A percentile compares a stretch with the other conserved stretches of the same genome.
Conservation (phyloP, 2,329 filamentous ascomycete species). For the Monosporascus sp. region DNA sequence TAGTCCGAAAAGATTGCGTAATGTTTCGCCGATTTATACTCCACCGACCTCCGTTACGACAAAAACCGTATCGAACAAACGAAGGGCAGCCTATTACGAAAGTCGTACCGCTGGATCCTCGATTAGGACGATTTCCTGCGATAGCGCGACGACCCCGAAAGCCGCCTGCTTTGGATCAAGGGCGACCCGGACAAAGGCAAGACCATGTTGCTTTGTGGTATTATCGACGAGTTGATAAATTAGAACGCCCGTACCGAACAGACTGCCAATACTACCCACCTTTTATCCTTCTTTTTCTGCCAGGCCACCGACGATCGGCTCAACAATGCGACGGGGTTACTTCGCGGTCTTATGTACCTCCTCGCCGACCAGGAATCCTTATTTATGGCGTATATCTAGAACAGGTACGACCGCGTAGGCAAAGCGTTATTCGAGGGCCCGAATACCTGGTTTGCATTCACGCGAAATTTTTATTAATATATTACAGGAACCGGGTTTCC, state of each 20-base stretch:
- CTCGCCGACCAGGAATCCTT: conserved; percentile 21
- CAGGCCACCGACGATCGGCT: conserved; percentile 23
- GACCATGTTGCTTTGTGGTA: conserved; percentile 40
- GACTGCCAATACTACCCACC: background rate
- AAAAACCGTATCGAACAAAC: too few species aligned
- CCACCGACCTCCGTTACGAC: too few species aligned
- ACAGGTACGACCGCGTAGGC: conserved; percentile 26
- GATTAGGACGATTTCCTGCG: too few species aligned
- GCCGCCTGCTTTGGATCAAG: too few species aligned
- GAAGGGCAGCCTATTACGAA: too few species aligned
- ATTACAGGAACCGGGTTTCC: too few species aligned
- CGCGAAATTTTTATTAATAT: conserved; percentile 29
- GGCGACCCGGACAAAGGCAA: conserved; percentile 41
- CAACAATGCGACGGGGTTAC: conserved; percentile 24
- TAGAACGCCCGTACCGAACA: conserved; percentile 22
- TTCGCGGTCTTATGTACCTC: conserved; percentile 28
- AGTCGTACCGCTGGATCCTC: too few species aligned
- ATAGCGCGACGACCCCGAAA: too few species aligned
- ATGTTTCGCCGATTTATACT: too few species aligned
- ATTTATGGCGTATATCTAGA: conserved; percentile 29
- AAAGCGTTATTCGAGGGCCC: conserved; percentile 29
- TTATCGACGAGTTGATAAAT: conserved; percentile 34
- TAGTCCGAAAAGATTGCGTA: too few species aligned
- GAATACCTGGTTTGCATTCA: conserved; percentile 35
- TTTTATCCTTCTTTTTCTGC: conserved; percentile 28